Evolutionary conservation across 345 rosid genomes (phyloP).

Genomic region (Boechera stricta): DNA sequence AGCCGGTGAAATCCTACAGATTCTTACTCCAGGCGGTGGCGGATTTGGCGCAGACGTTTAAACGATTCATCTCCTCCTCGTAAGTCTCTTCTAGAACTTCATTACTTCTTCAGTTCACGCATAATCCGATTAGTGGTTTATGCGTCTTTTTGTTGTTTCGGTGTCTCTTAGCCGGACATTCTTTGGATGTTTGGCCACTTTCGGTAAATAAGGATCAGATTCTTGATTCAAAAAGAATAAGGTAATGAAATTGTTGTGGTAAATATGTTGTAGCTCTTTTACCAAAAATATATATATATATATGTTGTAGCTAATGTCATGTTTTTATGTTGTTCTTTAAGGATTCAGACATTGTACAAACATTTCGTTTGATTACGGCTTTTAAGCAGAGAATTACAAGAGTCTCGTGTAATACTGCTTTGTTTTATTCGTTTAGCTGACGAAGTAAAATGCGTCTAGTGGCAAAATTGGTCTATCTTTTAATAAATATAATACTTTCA

Average conservation of each 20-base stretch:
- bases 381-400: too few relatives aligned
- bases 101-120: not conserved
- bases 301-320: conserved; percentile 12
- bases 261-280: conserved; percentile 13
- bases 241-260: conserved; percentile 2
- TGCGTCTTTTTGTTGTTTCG: conserved; percentile 1
- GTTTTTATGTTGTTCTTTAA: conserved; percentile 7
- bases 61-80: conserved; percentile 18
- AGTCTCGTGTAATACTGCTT: not conserved
- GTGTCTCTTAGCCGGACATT: conserved; percentile 14
- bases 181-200: not conserved
- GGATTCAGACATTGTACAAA: conserved; percentile 28
- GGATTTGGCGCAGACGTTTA: conserved; percentile 65
- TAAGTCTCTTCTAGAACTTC: not conserved
- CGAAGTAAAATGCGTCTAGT: too few relatives aligned
- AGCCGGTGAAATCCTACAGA: conserved; percentile 84
- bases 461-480: too few relatives aligned
- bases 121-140: not conserved
- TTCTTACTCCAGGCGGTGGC: conserved; percentile 92
- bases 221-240: conserved; percentile 11
- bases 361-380: not conserved
- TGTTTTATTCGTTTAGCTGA: not conserved
- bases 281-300: not conserved
- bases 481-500: too few relatives aligned
- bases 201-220: conserved; percentile 11